phyloP scores from a whole-genome alignment of 2,329 filamentous ascomycete genomes.

The Parafenestella ontariensis region DNA sequence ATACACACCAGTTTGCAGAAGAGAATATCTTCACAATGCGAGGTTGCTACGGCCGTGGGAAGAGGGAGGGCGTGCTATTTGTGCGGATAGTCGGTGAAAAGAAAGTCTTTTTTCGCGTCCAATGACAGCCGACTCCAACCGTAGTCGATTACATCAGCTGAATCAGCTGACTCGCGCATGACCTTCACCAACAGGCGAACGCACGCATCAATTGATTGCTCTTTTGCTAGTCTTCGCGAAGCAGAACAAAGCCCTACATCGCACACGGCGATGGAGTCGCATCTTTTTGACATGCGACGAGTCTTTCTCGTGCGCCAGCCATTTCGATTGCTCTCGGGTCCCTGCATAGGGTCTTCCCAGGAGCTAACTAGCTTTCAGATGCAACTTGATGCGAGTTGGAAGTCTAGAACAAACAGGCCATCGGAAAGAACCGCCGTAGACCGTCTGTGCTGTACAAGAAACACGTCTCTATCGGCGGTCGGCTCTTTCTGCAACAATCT shows the following conservation, averaged over 20 bases:
- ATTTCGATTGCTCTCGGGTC: too few species aligned
- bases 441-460: neutral
- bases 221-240: too few species aligned
- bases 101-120: slow-evolving; percentile 3
- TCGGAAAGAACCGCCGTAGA: neutral
- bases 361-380: too few species aligned
- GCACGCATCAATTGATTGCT: neutral
- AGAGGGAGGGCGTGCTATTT: slow-evolving; percentile 5
- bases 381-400: neutral
- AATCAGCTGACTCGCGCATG: neutral
- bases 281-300: too few species aligned
- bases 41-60: neutral
- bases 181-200: slow-evolving; percentile 1
- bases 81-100: slow-evolving; percentile 12
- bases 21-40: neutral
- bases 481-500: slow-evolving; percentile 18
- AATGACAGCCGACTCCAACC: slow-evolving; percentile 5
- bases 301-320: too few species aligned
- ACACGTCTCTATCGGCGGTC: neutral
- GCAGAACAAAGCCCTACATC: too few species aligned
- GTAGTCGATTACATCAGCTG: slow-evolving; percentile 8
- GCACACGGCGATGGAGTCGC: too few species aligned
- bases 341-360: too few species aligned
- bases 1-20: slow-evolving; percentile 13
- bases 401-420: neutral